Conservation (phyloP, 768 basidiomycete species). For the Amanita molliuscula region DNA sequence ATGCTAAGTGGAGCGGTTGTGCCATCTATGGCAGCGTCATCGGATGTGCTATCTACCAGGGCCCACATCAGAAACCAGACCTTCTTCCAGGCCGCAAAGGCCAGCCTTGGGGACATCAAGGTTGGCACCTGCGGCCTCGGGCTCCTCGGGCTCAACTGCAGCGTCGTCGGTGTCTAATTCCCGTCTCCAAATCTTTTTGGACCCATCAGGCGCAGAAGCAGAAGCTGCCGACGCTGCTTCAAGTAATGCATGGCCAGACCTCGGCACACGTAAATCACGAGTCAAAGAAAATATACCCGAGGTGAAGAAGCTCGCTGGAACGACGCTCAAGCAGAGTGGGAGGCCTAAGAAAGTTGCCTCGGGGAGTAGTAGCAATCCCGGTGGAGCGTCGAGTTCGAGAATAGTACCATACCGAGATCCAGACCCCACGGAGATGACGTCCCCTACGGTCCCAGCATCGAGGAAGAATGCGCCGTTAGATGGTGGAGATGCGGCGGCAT, state of each 20-base stretch:
- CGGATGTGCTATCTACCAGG: slow-evolving; percentile 23
- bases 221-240: slow-evolving; percentile 27
- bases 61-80: slow-evolving; percentile 31
- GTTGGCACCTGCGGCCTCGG: slow-evolving; percentile 8
- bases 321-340: slow-evolving; percentile 56
- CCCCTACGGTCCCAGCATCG: slow-evolving; percentile 21
- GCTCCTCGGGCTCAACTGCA: slow-evolving; percentile 18
- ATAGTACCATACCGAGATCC: slow-evolving; percentile 63
- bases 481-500: slow-evolving; percentile 9
- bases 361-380: slow-evolving; percentile 19
- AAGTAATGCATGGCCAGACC: slow-evolving; percentile 51
- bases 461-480: slow-evolving; percentile 11
- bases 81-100: slow-evolving; percentile 19
- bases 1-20: slow-evolving; percentile 57
- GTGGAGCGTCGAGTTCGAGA: slow-evolving; percentile 27
- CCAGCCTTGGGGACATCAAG: slow-evolving; percentile 5
- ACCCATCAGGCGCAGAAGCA: slow-evolving; percentile 45
- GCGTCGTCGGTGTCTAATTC: slow-evolving; percentile 33
- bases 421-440: slow-evolving; percentile 34
- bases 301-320: slow-evolving; percentile 56
- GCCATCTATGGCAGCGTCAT: slow-evolving; percentile 23
- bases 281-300: slow-evolving; percentile 74
- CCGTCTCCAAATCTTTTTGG: slow-evolving; percentile 63
- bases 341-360: slow-evolving; percentile 39
- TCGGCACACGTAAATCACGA: slow-evolving; percentile 69